Conservation (phyloP, 2,329 filamentous ascomycete species). For the Cryphonectria nitschkei region DNA sequence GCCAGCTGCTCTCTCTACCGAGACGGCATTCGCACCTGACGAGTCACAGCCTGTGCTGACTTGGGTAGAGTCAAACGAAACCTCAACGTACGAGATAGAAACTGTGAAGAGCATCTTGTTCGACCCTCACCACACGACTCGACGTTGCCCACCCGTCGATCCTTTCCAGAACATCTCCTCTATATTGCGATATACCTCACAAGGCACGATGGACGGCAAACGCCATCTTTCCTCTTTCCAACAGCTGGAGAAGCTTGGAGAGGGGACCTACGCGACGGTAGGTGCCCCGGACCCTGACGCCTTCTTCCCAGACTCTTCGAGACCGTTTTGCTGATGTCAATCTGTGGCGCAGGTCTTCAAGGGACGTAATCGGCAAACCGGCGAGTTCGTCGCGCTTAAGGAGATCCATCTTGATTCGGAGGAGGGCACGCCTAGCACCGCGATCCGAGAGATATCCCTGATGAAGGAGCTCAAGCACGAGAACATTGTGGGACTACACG, state of each 20-base stretch:
- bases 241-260: slow-evolving; percentile 97
- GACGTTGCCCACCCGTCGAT: slow-evolving; percentile 33
- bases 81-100: slow-evolving; percentile 35
- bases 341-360: slow-evolving; percentile 77
- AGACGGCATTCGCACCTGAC: not conserved
- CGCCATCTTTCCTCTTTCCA: slow-evolving; percentile 96
- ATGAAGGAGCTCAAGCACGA: slow-evolving; percentile 99
- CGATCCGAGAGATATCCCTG: slow-evolving; percentile 96
- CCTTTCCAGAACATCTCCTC: slow-evolving; percentile 37
- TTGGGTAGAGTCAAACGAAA: not conserved
- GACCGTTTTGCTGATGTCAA: not conserved
- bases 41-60: slow-evolving; percentile 7
- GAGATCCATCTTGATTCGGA: slow-evolving; percentile 99
- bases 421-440: slow-evolving; percentile 95
- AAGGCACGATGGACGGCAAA: slow-evolving; percentile 79
- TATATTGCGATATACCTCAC: slow-evolving; percentile 31
- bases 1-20: not conserved
- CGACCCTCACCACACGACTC: slow-evolving; percentile 41
- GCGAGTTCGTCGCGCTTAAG: slow-evolving; percentile 94
- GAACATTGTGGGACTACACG: slow-evolving; percentile 95
- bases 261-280: slow-evolving; percentile 98
- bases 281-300: slow-evolving; percentile 38
- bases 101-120: slow-evolving; percentile 48
- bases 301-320: slow-evolving; percentile 15
- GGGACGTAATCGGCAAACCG: slow-evolving; percentile 94